A percentile compares a stretch with the other conserved stretches of the same genome.
phyloP scores from a whole-genome alignment of 768 basidiomycete genomes.

The Panus rudis region DNA sequence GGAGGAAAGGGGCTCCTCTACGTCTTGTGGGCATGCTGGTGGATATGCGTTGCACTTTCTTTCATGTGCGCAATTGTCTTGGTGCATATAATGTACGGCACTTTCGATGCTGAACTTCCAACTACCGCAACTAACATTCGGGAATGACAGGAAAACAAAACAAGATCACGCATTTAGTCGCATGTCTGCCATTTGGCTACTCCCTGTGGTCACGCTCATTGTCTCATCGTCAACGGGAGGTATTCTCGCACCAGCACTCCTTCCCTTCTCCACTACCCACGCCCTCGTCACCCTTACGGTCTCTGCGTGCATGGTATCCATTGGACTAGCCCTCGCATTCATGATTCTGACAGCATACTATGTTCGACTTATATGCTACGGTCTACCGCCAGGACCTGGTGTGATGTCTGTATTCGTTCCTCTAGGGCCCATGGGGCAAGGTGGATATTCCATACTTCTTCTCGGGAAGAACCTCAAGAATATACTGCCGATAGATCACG shows the following conservation, averaged over 20 bases:
- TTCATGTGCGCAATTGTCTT: conserved; percentile 53
- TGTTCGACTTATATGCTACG: conserved; percentile 49
- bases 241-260: conserved; percentile 44
- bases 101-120: conserved; percentile 1
- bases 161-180: conserved; percentile 49
- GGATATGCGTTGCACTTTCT: conserved; percentile 54
- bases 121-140: not conserved
- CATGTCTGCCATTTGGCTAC: conserved; percentile 63
- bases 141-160: conserved; percentile 39
- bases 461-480: conserved; percentile 43
- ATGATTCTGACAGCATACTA: conserved; percentile 66
- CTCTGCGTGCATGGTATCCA: conserved; percentile 47
- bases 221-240: conserved; percentile 67
- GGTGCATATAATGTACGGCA: conserved; percentile 58
- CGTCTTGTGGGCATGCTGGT: conserved; percentile 61
- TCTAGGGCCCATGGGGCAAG: conserved; percentile 66
- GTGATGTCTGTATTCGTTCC: conserved; percentile 66
- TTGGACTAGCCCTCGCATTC: conserved; percentile 52
- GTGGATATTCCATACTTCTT: conserved; percentile 48
- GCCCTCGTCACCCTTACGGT: conserved; percentile 50
- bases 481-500: conserved; percentile 29
- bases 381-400: conserved; percentile 39
- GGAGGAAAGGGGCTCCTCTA: conserved; percentile 49
- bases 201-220: conserved; percentile 68
- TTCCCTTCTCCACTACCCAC: conserved; percentile 34